phyloP scores from a whole-genome alignment of 257 asterid genomes.

The Coffea eugenioides region DNA sequence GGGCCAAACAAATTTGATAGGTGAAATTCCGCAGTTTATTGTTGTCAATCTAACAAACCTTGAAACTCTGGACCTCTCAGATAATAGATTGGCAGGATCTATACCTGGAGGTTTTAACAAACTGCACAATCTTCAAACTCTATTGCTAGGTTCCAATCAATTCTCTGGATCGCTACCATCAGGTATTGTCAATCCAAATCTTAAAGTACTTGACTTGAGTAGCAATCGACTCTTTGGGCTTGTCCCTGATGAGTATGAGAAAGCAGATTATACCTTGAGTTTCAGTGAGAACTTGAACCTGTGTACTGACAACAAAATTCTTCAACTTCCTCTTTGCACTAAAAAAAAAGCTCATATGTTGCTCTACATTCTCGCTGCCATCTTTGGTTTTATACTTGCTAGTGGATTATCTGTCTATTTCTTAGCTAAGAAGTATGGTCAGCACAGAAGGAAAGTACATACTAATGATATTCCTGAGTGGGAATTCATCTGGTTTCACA shows the following conservation, averaged over 20 bases:
- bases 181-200: slow-evolving; percentile 47
- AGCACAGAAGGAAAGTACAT: slow-evolving; percentile 40
- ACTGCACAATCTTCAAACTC: slow-evolving; percentile 33
- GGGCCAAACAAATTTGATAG: slow-evolving; percentile 36
- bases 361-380: slow-evolving; percentile 19
- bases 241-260: slow-evolving; percentile 55
- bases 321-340: slow-evolving; percentile 39
- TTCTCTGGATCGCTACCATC: slow-evolving; percentile 53
- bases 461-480: slow-evolving; percentile 42
- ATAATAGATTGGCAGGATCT: slow-evolving; percentile 40
- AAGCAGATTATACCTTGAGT: slow-evolving; percentile 50
- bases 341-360: slow-evolving; percentile 21
- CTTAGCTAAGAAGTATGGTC: slow-evolving; percentile 26
- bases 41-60: slow-evolving; percentile 39
- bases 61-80: slow-evolving; percentile 31
- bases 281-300: slow-evolving; percentile 55
- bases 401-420: slow-evolving; percentile 33
- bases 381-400: slow-evolving; percentile 43
- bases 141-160: slow-evolving; percentile 40
- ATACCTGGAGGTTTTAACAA: slow-evolving; percentile 63
- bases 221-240: slow-evolving; percentile 54
- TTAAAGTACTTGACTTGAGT: slow-evolving; percentile 31
- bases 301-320: slow-evolving; percentile 36
- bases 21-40: slow-evolving; percentile 35
- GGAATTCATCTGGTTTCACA: slow-evolving; percentile 69